Evolutionary conservation across 305 asterid genomes (phyloP).

Genomic region (Fraxinus xanthoxyloides): DNA sequence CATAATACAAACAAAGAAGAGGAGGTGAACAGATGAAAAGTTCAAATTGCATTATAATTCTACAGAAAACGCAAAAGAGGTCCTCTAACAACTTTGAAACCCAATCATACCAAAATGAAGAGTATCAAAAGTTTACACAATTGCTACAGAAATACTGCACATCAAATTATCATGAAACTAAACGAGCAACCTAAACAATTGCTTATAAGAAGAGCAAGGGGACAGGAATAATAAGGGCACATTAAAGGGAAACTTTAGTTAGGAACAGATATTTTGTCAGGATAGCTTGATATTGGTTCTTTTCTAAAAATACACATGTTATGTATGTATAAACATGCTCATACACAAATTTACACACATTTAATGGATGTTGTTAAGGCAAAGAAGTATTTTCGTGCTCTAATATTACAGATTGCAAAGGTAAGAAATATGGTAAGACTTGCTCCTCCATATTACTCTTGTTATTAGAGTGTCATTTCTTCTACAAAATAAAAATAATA

Average conservation of each 20-base stretch:
- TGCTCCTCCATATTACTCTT: not conserved
- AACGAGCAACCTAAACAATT: not conserved
- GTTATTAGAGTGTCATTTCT: not conserved
- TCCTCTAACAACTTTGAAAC: not conserved
- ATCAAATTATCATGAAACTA: not conserved
- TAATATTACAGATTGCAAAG: not conserved
- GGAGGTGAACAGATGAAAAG: not conserved
- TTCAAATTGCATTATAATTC: not conserved
- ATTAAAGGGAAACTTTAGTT: not conserved
- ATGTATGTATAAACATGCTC: not conserved
- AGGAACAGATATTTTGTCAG: not conserved
- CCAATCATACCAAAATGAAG: not conserved
- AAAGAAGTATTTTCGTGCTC: not conserved
- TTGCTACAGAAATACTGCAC: not conserved
- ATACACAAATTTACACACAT: not conserved
- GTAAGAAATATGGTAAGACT: not conserved
- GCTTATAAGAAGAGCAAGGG: not conserved
- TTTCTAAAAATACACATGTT: not conserved
- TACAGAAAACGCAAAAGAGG: not conserved
- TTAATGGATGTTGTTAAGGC: not conserved
- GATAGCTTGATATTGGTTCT: not conserved
- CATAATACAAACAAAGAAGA: not conserved
- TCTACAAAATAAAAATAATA: not conserved
- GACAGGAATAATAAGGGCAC: not conserved
- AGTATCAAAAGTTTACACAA: not conserved